These are phyloP conservation scores for Aegilops umbellulata DNA, from an alignment of 176 grass and related monocot genomes.

Conservation along the genomic window DNA sequence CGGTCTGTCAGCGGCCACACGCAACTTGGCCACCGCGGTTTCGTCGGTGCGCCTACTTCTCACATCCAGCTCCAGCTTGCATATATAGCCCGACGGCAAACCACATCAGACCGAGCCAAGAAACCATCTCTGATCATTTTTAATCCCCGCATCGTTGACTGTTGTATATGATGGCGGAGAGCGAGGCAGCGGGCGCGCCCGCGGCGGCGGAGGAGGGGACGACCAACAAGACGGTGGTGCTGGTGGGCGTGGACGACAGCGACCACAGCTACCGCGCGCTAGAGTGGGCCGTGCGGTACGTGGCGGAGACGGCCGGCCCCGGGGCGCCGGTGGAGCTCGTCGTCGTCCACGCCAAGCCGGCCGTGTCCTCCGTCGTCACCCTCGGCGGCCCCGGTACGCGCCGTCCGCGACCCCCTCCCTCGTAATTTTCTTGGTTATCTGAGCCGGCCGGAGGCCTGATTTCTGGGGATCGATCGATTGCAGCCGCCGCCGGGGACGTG, in stretches of 20 bases:
- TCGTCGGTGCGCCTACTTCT: background rate
- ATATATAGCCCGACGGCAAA: background rate
- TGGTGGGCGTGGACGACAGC: slow-evolving; percentile 65
- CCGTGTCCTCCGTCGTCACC: slow-evolving; percentile 41
- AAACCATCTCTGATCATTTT: background rate
- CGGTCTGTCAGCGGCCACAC: background rate
- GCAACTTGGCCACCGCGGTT: slow-evolving; percentile 1
- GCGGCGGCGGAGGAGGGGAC: background rate
- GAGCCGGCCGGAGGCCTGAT: background rate
- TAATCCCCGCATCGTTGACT: background rate
- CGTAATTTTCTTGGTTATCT: background rate
- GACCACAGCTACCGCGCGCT: slow-evolving; percentile 67
- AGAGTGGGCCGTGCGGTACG: slow-evolving; percentile 48
- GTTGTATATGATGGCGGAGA: background rate
- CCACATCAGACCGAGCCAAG: background rate
- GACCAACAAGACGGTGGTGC: slow-evolving; percentile 42
- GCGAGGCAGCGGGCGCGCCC: background rate
- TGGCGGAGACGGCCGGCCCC: background rate
- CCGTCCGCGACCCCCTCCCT: background rate
- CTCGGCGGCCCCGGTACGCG: slow-evolving; percentile 37
- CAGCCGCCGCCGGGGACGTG: slow-evolving; percentile 42
- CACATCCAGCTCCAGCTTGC: background rate
- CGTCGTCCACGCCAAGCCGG: slow-evolving; percentile 67
- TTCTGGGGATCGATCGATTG: slow-evolving; percentile 5
- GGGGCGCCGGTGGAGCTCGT: slow-evolving; percentile 39